Evolutionary conservation across 805 yeast species (phyloP).

Genomic region (Cyberlindnera suaveolens): DNA sequence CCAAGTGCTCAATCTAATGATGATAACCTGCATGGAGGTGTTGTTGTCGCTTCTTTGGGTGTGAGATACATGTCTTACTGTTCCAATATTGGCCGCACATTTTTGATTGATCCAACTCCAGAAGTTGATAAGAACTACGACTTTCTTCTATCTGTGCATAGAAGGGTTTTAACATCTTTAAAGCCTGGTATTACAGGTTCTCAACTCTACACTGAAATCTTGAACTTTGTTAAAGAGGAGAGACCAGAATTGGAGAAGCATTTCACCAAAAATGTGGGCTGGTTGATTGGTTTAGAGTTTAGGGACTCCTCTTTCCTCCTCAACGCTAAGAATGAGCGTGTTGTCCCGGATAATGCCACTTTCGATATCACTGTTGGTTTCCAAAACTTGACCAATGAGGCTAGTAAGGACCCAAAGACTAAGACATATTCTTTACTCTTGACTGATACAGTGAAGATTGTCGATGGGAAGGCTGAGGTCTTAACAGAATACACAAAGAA

Average conservation of each 20-base stretch:
- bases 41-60: constrained; percentile 78
- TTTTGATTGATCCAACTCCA: constrained; percentile 80
- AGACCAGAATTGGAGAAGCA: constrained; percentile 58
- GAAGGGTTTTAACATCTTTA: constrained; percentile 49
- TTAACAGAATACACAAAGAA: constrained; percentile 71
- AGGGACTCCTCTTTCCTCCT: constrained; percentile 73
- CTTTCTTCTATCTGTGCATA: constrained; percentile 64
- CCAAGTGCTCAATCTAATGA: constrained; percentile 77
- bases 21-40: constrained; percentile 63
- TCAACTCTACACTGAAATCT: constrained; percentile 59
- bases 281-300: constrained; percentile 84
- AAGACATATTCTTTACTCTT: constrained; percentile 66
- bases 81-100: constrained; percentile 82
- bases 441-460: constrained; percentile 75
- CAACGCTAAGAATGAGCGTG: constrained; percentile 65
- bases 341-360: constrained; percentile 64
- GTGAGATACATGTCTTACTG: constrained; percentile 85
- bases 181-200: constrained; percentile 60
- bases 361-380: constrained; percentile 76
- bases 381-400: constrained; percentile 47
- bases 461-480: constrained; percentile 48
- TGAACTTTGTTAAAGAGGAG: constrained; percentile 52
- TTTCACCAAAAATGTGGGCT: constrained; percentile 79
- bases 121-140: constrained; percentile 78
- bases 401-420: constrained; percentile 39